These are phyloP conservation scores for Sugiyamaella americana DNA, from an alignment of 805 yeast species.

Conservation along the genomic window DNA sequence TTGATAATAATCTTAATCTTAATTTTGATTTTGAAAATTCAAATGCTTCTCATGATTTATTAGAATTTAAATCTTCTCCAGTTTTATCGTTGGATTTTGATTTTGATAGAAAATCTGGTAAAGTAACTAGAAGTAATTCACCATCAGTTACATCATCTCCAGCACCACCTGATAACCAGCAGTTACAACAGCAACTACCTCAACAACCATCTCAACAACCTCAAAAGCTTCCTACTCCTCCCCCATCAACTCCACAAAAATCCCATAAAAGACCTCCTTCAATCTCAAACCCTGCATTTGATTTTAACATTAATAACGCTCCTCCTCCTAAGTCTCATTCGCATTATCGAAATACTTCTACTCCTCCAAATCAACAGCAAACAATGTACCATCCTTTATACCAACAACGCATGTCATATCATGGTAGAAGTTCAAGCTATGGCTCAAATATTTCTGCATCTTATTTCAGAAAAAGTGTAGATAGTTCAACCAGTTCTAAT, in stretches of 20 bases:
- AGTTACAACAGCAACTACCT: not conserved
- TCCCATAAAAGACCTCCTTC: not conserved
- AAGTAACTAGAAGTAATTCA: slow-evolving; percentile 9
- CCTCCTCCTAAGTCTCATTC: too few species aligned
- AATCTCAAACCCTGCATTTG: slow-evolving; percentile 1
- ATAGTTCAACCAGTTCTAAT: not conserved
- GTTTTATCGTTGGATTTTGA: slow-evolving; percentile 12
- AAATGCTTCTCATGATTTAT: not conserved
- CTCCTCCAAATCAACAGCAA: not conserved
- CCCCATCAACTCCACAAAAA: not conserved
- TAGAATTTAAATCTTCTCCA: slow-evolving; percentile 4
- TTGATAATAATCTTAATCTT: not conserved
- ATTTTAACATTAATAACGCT: slow-evolving; percentile 3
- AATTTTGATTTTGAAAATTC: slow-evolving; percentile 5
- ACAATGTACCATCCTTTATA: slow-evolving; percentile 18
- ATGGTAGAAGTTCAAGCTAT: slow-evolving; percentile 14
- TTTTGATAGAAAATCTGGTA: slow-evolving; percentile 8
- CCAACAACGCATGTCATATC: slow-evolving; percentile 18
- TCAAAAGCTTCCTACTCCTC: not conserved
- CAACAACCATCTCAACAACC: not conserved
- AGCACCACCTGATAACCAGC: slow-evolving; percentile 3
- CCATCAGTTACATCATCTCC: slow-evolving; percentile 10
- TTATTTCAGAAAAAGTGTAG: slow-evolving; percentile 1
- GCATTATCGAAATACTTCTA: not conserved
- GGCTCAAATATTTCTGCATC: slow-evolving; percentile 9